Percentiles rank a stretch among this genome's conserved stretches.
These are phyloP conservation scores for Cicer cuneatum DNA, from an alignment of 306 rosid species.

Conservation along the genomic window DNA sequence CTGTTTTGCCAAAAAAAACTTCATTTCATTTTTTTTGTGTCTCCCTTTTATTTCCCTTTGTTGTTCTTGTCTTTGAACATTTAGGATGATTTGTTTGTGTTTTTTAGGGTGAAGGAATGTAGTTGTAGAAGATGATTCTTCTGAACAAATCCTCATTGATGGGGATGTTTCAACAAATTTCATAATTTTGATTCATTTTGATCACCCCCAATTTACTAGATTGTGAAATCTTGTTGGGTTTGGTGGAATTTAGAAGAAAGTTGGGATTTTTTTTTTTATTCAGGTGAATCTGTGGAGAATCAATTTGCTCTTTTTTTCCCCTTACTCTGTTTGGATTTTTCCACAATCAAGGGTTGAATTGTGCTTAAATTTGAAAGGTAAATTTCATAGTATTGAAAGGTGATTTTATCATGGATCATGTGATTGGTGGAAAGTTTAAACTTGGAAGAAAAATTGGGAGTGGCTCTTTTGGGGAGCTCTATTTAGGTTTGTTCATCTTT, in stretches of 20 bases:
- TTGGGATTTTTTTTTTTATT: conserved; percentile 35
- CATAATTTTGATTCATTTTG: conserved; percentile 38
- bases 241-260: conserved; percentile 49
- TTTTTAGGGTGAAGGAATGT: conserved; percentile 44
- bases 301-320: conserved; percentile 22
- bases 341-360: conserved; percentile 52
- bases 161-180: conserved; percentile 45
- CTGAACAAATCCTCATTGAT: conserved; percentile 49
- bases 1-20: not conserved
- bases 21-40: not conserved
- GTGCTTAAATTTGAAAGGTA: conserved; percentile 47
- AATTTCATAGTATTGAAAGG: conserved; percentile 1
- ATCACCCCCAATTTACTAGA: conserved; percentile 7
- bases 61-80: conserved; percentile 30
- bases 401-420: conserved; percentile 83
- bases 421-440: conserved; percentile 89
- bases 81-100: conserved; percentile 44
- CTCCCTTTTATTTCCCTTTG: not conserved
- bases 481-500: conserved; percentile 62
- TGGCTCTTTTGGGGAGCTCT: conserved; percentile 99
- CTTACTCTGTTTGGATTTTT: conserved; percentile 49
- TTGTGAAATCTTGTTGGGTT: conserved; percentile 46
- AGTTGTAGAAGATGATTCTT: conserved; percentile 40
- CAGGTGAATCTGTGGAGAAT: conserved; percentile 50
- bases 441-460: conserved; percentile 99